Base-by-base conservation (phyloP, 2,329 filamentous ascomycete species). In the Monilinia polystroma region DNA sequence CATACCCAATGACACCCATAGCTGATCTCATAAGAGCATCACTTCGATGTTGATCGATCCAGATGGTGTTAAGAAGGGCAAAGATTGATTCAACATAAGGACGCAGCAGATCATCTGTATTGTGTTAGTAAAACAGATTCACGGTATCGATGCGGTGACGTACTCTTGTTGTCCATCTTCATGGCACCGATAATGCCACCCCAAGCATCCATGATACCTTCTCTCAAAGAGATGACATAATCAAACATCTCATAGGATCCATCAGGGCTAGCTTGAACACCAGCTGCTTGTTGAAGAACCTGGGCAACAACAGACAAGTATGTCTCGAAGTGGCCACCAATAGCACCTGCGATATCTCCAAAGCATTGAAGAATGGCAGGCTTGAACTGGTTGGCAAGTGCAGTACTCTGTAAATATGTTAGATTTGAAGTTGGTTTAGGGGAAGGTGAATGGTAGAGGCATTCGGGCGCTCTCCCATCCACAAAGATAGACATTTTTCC, bases 191-290 rank as follows among this genome's bases (percentile, higher is more conserved):
- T 93, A 72, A 97, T 95, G 72, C 95, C 95, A 75, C 93, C 93
- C 93, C 96, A 99, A 45, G 95, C 95, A 83, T 99, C 95, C 90
- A 98, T 97, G 72, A 99, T 98, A 73, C 94, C 95, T 77, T 99
- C 96, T 64, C 95, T 90, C 59, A 99, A 85, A 26, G 93, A 97
- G 71, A 96, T 87, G 73, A 99, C 90, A 77, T 99, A 99, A 79
- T 98, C 94, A 67, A 93, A 89, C 90, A 98, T 96, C 80, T 99
- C 95, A 74, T 93, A 95, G 62, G 90, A 91, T 68, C 90, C 89
- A 72, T 97, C 93, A 38, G 88, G 84, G 66, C 87, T 87, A 53
- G 91, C 87, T 43, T 89, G 91, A 66, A 99, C 92, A 55, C 85
- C 88, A 23, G 93, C 90, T 66, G 95, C 95, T 79, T 98, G 94